These are phyloP conservation scores for Clausena lansium DNA, from an alignment of 345 rosid genomes.

Conservation along the genomic window DNA sequence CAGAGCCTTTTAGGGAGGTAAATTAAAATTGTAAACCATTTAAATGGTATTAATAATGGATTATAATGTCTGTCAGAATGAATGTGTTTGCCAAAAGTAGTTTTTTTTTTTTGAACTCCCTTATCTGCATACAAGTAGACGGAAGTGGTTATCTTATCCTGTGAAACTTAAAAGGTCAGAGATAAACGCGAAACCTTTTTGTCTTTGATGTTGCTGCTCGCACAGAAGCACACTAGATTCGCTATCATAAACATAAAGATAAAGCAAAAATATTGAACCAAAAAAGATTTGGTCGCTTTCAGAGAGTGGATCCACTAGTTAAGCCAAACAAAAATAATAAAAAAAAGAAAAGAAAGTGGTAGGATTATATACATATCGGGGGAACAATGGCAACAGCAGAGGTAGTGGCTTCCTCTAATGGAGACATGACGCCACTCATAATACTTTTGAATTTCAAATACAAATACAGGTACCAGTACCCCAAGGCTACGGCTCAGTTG, in stretches of 20 bases:
- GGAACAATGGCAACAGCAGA: conserved; percentile 20
- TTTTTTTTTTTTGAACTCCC: too few relatives aligned
- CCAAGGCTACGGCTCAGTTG: conserved; percentile 2
- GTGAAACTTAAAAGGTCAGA: not conserved
- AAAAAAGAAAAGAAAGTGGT: not conserved
- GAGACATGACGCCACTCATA: conserved; percentile 12
- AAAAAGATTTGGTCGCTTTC: conserved; percentile 6
- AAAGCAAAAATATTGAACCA: not conserved
- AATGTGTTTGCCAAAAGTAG: too few relatives aligned
- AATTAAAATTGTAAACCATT: too few relatives aligned
- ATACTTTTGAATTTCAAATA: too few relatives aligned
- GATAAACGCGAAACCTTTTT: conserved; percentile 2
- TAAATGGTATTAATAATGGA: too few relatives aligned
- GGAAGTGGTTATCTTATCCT: not conserved
- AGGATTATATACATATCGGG: too few relatives aligned
- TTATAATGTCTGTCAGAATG: too few relatives aligned
- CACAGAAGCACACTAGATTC: not conserved
- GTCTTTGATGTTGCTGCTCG: not conserved
- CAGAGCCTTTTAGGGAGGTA: too few relatives aligned
- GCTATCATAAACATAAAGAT: not conserved
- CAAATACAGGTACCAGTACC: too few relatives aligned
- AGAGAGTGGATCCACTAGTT: not conserved
- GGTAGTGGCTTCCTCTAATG: conserved; percentile 17
- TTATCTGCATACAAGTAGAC: too few relatives aligned
- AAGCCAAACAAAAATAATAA: not conserved